Base-by-base conservation (phyloP, 768 basidiomycete genomes). In the Candolleomyces eurysporus region DNA sequence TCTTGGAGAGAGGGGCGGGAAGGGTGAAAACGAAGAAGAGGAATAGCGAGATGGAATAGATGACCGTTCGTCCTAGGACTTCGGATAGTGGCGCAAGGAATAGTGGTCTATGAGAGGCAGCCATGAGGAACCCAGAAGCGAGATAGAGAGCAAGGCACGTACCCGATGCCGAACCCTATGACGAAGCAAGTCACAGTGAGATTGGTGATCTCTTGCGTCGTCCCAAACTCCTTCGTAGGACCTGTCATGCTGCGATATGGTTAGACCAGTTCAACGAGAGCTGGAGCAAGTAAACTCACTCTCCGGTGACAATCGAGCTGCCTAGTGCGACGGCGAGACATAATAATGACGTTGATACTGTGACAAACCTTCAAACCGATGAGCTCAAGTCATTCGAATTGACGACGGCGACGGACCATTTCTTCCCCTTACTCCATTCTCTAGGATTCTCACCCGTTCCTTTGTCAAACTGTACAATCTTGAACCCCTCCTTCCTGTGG, bases 11-110 rank as follows among this genome's bases (percentile, higher is more conserved):
- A 0, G 79, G 78, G 48, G 75, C 71, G 7, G 79, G 81, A 17
- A 84, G 73, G 19, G 79, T 80, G 71, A 81, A 82, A 53, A 84
- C 71, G 60, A 77, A 76, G 64, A 71, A 79, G 43, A 80, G 66
- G 65, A 77, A 75, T 50, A 79, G 73, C 62, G 73, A 76, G 58
- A 74, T 65, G 49, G 64, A 66, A 61, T 79, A 79, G 7, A 78
- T 71, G 6, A 75, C 75, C 31, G 65, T 70, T 22, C 78, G 68
- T 2, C 78, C 77, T 19, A 75, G 66, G 21, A 79, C 70, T 60
- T 79, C 77, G 5, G 75, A 76, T 5, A 79, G 66, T 9, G 66
- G 76, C 11, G 76, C 81, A 71, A 68, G 76, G 63, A 76, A 66
- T 58, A 80, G 74, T 17, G 84, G 79, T 17, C 76, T 72, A 60